Evolutionary conservation across 2,329 filamentous ascomycete genomes (phyloP).

Genomic region (Hymenoscyphus repandus): DNA sequence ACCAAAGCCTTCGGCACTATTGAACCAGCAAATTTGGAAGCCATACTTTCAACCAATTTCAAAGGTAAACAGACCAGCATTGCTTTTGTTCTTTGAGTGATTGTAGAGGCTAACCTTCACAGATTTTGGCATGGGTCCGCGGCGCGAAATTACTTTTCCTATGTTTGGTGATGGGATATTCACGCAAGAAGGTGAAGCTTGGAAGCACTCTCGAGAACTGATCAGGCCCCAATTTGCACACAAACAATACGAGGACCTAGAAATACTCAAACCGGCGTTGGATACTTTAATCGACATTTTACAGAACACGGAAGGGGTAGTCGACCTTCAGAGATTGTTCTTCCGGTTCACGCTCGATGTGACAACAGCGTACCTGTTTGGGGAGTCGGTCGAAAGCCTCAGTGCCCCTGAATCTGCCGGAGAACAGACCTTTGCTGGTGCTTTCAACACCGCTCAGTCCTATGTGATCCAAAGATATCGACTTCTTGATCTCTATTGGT

Average conservation of each 20-base stretch:
- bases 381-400: constrained; percentile 39
- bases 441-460: too few relatives aligned
- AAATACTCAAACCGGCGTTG: constrained; percentile 45
- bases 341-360: constrained; percentile 52
- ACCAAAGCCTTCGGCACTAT: constrained; percentile 33
- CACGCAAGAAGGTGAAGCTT: constrained; percentile 33
- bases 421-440: neutral
- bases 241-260: constrained; percentile 27
- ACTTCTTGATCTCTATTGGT: too few relatives aligned
- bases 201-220: constrained; percentile 34
- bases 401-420: too few relatives aligned
- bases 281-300: constrained; percentile 30
- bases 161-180: constrained; percentile 36
- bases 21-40: constrained; percentile 25
- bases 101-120: too few relatives aligned
- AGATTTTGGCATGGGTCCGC: constrained; percentile 30
- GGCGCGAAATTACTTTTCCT: constrained; percentile 17
- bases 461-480: too few relatives aligned
- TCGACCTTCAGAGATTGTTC: constrained; percentile 55
- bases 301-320: constrained; percentile 20
- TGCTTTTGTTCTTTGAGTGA: too few relatives aligned
- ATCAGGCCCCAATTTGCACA: constrained; percentile 17
- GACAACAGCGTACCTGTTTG: constrained; percentile 52
- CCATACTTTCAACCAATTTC: constrained; percentile 22
- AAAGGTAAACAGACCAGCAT: too few relatives aligned